A percentile compares a stretch with the other conserved stretches of the same genome.
These are phyloP conservation scores for Cubamyces sp. DNA, from an alignment of 768 basidiomycete genomes.

Conservation along the genomic window DNA sequence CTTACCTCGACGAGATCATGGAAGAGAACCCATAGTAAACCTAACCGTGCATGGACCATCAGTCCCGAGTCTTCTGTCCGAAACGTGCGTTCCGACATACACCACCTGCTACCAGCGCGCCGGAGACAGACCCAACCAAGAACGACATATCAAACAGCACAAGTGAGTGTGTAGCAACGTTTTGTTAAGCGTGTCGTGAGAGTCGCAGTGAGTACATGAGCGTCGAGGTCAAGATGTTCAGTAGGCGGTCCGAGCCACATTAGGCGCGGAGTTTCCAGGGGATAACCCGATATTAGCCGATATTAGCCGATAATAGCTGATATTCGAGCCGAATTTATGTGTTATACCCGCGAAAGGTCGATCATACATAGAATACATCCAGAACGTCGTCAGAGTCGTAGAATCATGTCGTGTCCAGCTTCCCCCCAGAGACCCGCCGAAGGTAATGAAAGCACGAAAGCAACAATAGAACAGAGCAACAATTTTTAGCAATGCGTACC, in stretches of 20 bases:
- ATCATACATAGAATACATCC: neutral
- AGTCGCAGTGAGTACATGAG: neutral
- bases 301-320: too few species aligned
- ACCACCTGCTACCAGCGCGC: slow-evolving; percentile 3
- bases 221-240: too few species aligned
- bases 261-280: too few species aligned
- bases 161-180: neutral
- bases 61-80: neutral
- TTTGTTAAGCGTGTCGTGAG: neutral
- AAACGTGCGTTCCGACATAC: neutral
- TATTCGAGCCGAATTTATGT: too few species aligned
- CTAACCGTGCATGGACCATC: neutral
- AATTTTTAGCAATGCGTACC: too few species aligned
- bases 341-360: too few species aligned
- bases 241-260: too few species aligned
- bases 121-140: slow-evolving; percentile 13
- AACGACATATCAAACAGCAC: slow-evolving; percentile 7
- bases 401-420: neutral
- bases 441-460: too few species aligned
- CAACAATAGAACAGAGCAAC: neutral
- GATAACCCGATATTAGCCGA: too few species aligned
- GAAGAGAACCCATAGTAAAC: neutral
- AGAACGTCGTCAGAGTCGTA: slow-evolving; percentile 1
- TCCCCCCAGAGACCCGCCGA: too few species aligned
- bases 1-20: slow-evolving; percentile 25